These are phyloP conservation scores for Lachancea quebecensis DNA, from an alignment of 805 yeast species.

Conservation along the genomic window DNA sequence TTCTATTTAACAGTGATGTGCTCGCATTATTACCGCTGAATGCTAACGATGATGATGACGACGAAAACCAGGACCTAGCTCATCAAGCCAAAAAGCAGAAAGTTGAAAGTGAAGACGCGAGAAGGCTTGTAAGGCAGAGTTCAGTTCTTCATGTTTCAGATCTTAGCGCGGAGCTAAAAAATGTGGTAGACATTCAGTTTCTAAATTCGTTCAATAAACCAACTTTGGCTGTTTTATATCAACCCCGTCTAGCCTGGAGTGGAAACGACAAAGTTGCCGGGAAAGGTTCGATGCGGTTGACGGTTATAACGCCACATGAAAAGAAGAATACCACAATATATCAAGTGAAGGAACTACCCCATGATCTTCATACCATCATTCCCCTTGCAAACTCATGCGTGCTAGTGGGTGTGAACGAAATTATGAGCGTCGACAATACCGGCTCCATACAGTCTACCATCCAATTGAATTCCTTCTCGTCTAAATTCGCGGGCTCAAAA, in stretches of 20 bases:
- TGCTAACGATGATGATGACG: constrained; percentile 36
- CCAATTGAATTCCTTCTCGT: constrained; percentile 28
- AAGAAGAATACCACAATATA: constrained; percentile 56
- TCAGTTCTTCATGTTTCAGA: constrained; percentile 50
- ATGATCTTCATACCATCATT: constrained; percentile 57
- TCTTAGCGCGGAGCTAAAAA: constrained; percentile 49
- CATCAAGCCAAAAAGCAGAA: constrained; percentile 6
- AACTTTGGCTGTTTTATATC: constrained; percentile 62
- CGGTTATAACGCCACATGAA: constrained; percentile 46
- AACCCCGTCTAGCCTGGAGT: constrained; percentile 66
- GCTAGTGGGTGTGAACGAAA: constrained; percentile 64
- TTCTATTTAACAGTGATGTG: constrained; percentile 56
- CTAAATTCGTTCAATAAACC: constrained; percentile 74
- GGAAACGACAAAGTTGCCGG: constrained; percentile 37
- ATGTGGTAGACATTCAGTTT: constrained; percentile 66
- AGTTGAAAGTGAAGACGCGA: neutral
- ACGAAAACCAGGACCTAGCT: constrained; percentile 15
- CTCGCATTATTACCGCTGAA: constrained; percentile 67
- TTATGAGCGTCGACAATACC: constrained; percentile 66
- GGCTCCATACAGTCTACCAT: constrained; percentile 39
- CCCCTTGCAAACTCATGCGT: constrained; percentile 64
- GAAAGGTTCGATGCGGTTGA: constrained; percentile 19
- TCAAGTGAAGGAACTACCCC: constrained; percentile 60
- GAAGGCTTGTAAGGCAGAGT: constrained; percentile 31
- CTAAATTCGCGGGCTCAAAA: constrained; percentile 42